Conservation (phyloP, 164 flowering plant genomes). For the Vitis rotundifolia region DNA sequence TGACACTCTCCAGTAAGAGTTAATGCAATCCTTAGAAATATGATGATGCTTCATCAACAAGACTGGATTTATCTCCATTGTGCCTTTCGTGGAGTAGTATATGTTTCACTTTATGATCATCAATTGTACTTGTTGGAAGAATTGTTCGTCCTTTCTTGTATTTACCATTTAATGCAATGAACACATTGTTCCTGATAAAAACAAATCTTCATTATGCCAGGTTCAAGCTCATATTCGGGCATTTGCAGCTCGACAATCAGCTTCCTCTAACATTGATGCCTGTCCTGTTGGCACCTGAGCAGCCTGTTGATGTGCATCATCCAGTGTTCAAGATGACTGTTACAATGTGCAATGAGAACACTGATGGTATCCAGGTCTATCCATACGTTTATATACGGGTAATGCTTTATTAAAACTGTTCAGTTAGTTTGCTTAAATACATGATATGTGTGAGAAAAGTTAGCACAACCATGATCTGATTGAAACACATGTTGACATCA, state of each 20-base stretch:
- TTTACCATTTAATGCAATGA: too few relatives aligned
- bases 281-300: slow-evolving; percentile 87
- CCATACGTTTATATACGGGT: slow-evolving; percentile 91
- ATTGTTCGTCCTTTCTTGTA: too few relatives aligned
- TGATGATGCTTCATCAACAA: neutral
- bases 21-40: too few relatives aligned
- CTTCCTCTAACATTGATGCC: slow-evolving; percentile 90
- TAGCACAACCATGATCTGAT: slow-evolving; percentile 1
- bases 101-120: too few relatives aligned
- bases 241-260: slow-evolving; percentile 91
- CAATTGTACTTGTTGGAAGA: too few relatives aligned
- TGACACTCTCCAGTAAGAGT: too few relatives aligned
- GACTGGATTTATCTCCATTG: neutral
- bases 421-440: neutral
- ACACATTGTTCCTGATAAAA: too few relatives aligned
- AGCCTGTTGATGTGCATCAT: slow-evolving; percentile 50
- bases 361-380: slow-evolving; percentile 76
- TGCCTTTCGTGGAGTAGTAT: too few relatives aligned
- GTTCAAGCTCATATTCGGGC: slow-evolving; percentile 87
- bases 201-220: slow-evolving; percentile 40
- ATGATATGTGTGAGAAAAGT: neutral
- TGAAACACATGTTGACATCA: slow-evolving; percentile 12
- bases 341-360: slow-evolving; percentile 62
- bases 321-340: slow-evolving; percentile 91
- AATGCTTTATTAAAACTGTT: slow-evolving; percentile 16